phyloP scores from a whole-genome alignment of 2,329 filamentous ascomycete genomes.

The Nigrospora sphaerica region DNA sequence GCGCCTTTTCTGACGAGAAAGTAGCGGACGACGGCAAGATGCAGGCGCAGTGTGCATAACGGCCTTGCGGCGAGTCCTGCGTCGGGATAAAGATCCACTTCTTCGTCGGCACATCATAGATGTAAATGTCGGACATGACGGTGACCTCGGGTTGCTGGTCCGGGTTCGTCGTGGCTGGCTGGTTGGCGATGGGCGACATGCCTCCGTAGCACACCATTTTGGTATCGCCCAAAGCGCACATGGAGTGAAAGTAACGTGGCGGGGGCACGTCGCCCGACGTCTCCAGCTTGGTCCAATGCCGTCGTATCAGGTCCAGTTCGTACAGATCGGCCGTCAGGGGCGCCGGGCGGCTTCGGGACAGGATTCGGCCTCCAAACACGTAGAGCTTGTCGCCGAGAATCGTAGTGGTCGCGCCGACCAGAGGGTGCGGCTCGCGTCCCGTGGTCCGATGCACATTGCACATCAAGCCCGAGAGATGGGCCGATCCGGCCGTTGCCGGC shows the following conservation, averaged over 20 bases:
- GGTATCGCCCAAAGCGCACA: slow-evolving; percentile 87
- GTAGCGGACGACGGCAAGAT: slow-evolving; percentile 82
- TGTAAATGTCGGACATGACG: slow-evolving; percentile 97
- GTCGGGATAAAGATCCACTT: slow-evolving; percentile 82
- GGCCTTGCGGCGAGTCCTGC: slow-evolving; percentile 78
- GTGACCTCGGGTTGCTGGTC: slow-evolving; percentile 79
- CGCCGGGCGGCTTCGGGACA: slow-evolving; percentile 73
- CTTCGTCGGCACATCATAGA: slow-evolving; percentile 78
- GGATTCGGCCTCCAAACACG: slow-evolving; percentile 85
- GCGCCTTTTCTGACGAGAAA: slow-evolving; percentile 78
- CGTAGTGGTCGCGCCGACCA: slow-evolving; percentile 93
- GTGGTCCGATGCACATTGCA: slow-evolving; percentile 78
- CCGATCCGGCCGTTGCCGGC: slow-evolving; percentile 36
- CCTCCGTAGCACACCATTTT: slow-evolving; percentile 97
- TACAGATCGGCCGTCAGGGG: slow-evolving; percentile 87
- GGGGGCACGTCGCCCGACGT: slow-evolving; percentile 79
- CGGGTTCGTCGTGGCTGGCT: slow-evolving; percentile 34
- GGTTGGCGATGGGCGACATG: slow-evolving; percentile 74
- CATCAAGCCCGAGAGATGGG: slow-evolving; percentile 60
- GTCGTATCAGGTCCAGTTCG: slow-evolving; percentile 81
- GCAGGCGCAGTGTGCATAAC: slow-evolving; percentile 94
- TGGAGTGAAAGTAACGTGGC: slow-evolving; percentile 93
- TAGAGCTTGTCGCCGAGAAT: slow-evolving; percentile 94
- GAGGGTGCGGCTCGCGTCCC: slow-evolving; percentile 79
- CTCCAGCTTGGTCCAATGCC: slow-evolving; percentile 90